phyloP scores from a whole-genome alignment of 1,139 yeast genomes.

The Kazachstania sp. region DNA sequence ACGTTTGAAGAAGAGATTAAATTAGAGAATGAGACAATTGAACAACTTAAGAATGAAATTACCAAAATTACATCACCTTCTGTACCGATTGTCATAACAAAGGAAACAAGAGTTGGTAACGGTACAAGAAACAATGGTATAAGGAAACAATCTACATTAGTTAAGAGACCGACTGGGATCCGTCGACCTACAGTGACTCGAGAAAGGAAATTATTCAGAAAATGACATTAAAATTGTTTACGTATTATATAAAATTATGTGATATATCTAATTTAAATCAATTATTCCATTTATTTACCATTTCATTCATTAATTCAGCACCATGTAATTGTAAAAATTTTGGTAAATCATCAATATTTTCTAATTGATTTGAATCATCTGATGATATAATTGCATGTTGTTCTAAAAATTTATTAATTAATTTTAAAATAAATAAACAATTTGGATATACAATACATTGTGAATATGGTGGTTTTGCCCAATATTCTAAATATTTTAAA shows the following conservation, averaged over 20 bases:
- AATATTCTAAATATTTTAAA: conserved; percentile 55
- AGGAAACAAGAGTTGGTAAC: too few species aligned
- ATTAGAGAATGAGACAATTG: conserved; percentile 16
- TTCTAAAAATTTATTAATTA: conserved; percentile 37
- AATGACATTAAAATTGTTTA: too few species aligned
- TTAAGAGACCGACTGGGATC: conserved; percentile 5
- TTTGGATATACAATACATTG: conserved; percentile 66
- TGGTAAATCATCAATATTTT: conserved; percentile 43
- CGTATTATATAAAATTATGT: too few species aligned
- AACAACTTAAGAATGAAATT: conserved; percentile 12
- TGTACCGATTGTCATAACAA: background rate
- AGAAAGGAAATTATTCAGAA: conserved; percentile 17
- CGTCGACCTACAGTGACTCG: conserved; percentile 17
- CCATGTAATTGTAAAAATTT: conserved; percentile 48
- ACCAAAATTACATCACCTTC: background rate
- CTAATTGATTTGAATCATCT: conserved; percentile 19
- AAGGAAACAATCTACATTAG: background rate
- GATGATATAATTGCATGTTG: conserved; percentile 22
- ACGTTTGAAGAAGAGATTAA: conserved; percentile 10
- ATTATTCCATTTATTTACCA: conserved; percentile 61
- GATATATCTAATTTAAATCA: too few species aligned
- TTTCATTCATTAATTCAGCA: conserved; percentile 61
- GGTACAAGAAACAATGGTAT: background rate
- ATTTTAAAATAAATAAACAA: conserved; percentile 51
- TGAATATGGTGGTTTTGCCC: conserved; percentile 59